Conservation (phyloP, 2,329 filamentous ascomycete species). For the Botrytis sinoallii region DNA sequence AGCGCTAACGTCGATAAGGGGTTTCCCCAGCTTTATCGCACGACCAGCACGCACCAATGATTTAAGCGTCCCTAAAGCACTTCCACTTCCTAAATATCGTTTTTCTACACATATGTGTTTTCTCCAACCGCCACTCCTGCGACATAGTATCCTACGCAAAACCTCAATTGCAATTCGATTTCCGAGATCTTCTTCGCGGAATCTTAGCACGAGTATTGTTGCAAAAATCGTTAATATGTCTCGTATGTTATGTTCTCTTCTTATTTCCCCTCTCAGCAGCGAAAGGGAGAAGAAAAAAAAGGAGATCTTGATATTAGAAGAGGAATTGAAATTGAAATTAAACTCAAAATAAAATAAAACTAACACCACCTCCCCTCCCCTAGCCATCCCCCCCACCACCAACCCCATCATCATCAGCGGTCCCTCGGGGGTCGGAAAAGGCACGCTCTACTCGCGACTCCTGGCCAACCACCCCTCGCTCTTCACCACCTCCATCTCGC, state of each 20-base stretch:
- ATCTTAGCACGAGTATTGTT: too few relatives aligned
- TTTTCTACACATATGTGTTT: conserved; percentile 18
- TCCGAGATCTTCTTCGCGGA: neutral
- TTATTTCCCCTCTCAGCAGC: neutral
- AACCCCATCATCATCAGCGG: conserved; percentile 73
- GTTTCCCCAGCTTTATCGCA: conserved; percentile 15
- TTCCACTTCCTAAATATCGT: neutral
- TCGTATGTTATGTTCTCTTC: conserved; percentile 31
- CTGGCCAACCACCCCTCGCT: conserved; percentile 56
- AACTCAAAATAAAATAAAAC: neutral
- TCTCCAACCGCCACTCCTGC: conserved; percentile 7
- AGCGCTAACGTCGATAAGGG: conserved; percentile 8
- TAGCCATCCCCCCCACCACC: conserved; percentile 25
- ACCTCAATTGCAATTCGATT: too few relatives aligned
- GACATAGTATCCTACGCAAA: neutral
- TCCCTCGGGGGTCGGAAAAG: conserved; percentile 77
- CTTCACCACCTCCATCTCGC: conserved; percentile 60
- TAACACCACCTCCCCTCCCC: conserved; percentile 9
- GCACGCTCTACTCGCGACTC: conserved; percentile 71
- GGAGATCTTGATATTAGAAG: neutral
- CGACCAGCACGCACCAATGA: neutral
- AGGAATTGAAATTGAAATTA: neutral
- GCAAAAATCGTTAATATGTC: conserved; percentile 15
- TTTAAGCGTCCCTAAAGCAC: neutral
- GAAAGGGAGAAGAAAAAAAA: too few relatives aligned